A percentile compares a stretch with the other conserved stretches of the same genome.
phyloP scores from a whole-genome alignment of 495 filamentous ascomycete genomes.

The Trichocladium uniseriatum region DNA sequence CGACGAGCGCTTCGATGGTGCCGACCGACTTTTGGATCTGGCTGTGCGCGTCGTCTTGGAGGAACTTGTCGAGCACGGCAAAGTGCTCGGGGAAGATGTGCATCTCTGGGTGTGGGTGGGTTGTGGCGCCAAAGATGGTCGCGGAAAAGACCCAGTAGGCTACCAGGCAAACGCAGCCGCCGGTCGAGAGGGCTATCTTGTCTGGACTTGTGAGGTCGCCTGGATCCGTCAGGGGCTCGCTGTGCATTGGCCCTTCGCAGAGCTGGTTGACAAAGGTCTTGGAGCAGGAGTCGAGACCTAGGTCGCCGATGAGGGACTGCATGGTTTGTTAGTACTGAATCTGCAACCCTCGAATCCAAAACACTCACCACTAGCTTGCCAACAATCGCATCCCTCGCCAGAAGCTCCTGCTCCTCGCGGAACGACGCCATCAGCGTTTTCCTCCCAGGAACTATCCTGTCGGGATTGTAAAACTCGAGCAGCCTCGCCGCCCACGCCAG shows the following conservation, averaged over 20 bases:
- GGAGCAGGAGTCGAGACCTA: constrained; percentile 38
- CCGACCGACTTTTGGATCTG: constrained; percentile 29
- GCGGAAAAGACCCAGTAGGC: constrained; percentile 48
- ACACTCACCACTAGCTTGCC: constrained; percentile 64
- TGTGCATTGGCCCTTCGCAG: constrained; percentile 23
- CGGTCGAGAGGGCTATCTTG: constrained; percentile 65
- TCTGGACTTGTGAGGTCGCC: constrained; percentile 41
- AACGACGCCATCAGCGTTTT: constrained; percentile 53
- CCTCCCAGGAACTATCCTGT: constrained; percentile 46
- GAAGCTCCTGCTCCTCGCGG: constrained; percentile 50
- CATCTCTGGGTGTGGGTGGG: constrained; percentile 36
- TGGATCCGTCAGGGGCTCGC: constrained; percentile 29
- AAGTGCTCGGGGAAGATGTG: constrained; percentile 58
- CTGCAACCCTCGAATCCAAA: too few species aligned
- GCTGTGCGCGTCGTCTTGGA: constrained; percentile 38
- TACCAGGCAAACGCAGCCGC: constrained; percentile 55
- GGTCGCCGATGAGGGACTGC: constrained; percentile 51
- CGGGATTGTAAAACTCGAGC: constrained; percentile 60
- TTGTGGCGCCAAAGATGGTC: constrained; percentile 41
- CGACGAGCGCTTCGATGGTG: constrained; percentile 39
- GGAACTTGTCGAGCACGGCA: constrained; percentile 49
- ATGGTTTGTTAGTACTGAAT: not conserved
- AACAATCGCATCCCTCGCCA: constrained; percentile 58
- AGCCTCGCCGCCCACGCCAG: constrained; percentile 68
- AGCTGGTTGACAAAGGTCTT: constrained; percentile 24